Evolutionary conservation across 768 basidiomycete species (phyloP).

Genomic region (Auriculariales sp.): DNA sequence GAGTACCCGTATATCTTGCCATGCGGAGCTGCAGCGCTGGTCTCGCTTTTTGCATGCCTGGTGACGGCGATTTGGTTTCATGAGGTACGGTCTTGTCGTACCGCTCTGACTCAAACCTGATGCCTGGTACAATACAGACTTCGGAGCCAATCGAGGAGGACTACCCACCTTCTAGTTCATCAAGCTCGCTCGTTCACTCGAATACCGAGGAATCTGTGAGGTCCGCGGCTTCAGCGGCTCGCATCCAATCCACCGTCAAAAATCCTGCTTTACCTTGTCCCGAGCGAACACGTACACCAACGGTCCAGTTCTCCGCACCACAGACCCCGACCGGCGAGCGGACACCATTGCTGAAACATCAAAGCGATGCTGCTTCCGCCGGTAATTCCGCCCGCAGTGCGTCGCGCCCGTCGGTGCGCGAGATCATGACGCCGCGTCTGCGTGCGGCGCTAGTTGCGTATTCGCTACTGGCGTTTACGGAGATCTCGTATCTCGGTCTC

Average conservation of each 20-base stretch:
- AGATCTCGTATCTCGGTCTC: constrained; percentile 50
- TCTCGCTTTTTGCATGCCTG: constrained; percentile 22
- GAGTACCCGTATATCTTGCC: constrained; percentile 64
- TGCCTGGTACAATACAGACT: not conserved
- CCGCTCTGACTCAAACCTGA: no score
- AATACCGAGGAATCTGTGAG: no score
- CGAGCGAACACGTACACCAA: no score
- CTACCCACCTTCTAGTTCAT: no score
- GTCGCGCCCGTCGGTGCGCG: constrained; percentile 6
- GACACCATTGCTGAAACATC: no score
- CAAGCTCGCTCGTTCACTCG: no score
- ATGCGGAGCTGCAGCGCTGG: constrained; percentile 30
- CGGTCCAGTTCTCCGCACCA: not conserved
- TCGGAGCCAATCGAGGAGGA: not conserved
- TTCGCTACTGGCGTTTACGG: constrained; percentile 44
- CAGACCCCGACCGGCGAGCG: no score
- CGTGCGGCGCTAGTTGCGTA: constrained; percentile 28
- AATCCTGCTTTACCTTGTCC: no score
- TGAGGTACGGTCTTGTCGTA: no score
- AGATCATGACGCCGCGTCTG: constrained; percentile 18
- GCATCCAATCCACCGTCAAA: no score
- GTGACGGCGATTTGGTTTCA: constrained; percentile 38
- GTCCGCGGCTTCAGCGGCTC: no score
- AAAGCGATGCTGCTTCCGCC: not conserved
- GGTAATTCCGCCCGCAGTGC: not conserved